A percentile compares a stretch with the other conserved stretches of the same genome.
phyloP scores from a whole-genome alignment of 495 filamentous ascomycete genomes.

The Aspergillus egyptiacus region DNA sequence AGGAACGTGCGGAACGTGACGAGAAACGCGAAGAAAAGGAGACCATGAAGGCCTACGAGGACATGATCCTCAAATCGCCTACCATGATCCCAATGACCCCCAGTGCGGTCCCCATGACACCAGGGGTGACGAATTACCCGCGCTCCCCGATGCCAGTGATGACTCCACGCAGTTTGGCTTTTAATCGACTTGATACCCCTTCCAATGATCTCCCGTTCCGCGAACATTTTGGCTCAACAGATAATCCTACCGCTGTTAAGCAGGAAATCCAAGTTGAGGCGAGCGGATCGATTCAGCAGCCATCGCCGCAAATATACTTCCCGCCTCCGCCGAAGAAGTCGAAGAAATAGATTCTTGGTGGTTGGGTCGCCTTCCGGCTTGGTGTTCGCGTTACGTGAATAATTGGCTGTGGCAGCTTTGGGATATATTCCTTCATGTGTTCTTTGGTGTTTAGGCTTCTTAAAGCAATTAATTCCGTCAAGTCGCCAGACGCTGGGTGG shows the following conservation, averaged over 20 bases:
- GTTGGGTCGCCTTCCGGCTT: not conserved
- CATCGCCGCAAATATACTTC: conserved; percentile 35
- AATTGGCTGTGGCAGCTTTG: not conserved
- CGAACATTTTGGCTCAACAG: conserved; percentile 23
- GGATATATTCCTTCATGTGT: too few species aligned
- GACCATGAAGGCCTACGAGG: conserved; percentile 39
- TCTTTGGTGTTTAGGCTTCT: too few species aligned
- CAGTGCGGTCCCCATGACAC: conserved; percentile 14
- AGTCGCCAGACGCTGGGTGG: too few species aligned
- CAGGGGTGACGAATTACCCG: not conserved
- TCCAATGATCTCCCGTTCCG: conserved; percentile 42
- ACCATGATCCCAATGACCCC: conserved; percentile 33
- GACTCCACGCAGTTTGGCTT: conserved; percentile 39
- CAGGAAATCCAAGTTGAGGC: conserved; percentile 21
- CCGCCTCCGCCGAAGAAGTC: conserved; percentile 42
- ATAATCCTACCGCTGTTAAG: conserved; percentile 17
- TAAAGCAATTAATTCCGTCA: too few species aligned
- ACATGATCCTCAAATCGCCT: conserved; percentile 42
- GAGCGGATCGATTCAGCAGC: conserved; percentile 8
- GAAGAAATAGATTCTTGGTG: conserved; percentile 19
- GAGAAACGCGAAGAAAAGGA: conserved; percentile 37
- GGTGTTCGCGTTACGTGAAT: not conserved
- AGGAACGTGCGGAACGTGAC: conserved; percentile 29
- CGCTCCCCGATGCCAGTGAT: conserved; percentile 26
- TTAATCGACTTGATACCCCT: conserved; percentile 31